A percentile compares a stretch with the other conserved stretches of the same genome.
phyloP scores from a whole-genome alignment of 805 yeast species.

The Candida dendrica region DNA sequence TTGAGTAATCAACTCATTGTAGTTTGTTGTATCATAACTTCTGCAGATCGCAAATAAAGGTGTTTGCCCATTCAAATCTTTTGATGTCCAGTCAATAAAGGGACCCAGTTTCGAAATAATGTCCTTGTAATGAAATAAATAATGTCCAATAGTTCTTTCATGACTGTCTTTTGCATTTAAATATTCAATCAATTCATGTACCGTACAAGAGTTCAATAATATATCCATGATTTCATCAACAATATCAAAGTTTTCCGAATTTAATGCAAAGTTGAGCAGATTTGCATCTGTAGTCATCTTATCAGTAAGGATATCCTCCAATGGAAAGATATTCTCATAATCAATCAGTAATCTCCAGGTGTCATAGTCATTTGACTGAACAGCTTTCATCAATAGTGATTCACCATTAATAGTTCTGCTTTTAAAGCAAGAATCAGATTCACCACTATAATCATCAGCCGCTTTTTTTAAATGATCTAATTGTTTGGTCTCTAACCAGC shows the following conservation, averaged over 20 bases:
- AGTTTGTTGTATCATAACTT: conserved; percentile 71
- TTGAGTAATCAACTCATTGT: conserved; percentile 37
- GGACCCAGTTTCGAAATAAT: conserved; percentile 49
- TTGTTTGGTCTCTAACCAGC: conserved; percentile 33
- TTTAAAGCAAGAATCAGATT: conserved; percentile 21
- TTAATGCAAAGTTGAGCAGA: conserved; percentile 56
- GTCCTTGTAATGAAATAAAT: conserved; percentile 49
- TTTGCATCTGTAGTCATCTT: conserved; percentile 45
- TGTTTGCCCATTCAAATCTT: conserved; percentile 64
- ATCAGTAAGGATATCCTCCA: conserved; percentile 66
- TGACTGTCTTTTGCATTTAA: conserved; percentile 43
- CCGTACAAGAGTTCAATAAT: conserved; percentile 33
- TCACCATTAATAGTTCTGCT: conserved; percentile 54
- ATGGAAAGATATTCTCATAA: conserved; percentile 42
- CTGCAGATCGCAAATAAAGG: conserved; percentile 72
- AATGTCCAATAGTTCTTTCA: conserved; percentile 67
- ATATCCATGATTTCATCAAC: conserved; percentile 40
- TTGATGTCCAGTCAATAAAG: conserved; percentile 59
- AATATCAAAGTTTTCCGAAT: conserved; percentile 40
- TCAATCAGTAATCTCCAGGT: conserved; percentile 42
- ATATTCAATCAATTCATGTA: conserved; percentile 40
- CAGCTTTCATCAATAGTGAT: conserved; percentile 60
- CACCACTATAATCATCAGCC: conserved; percentile 16
- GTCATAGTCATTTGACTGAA: conserved; percentile 37
- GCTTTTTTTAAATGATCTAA: conserved; percentile 17